Evolutionary conservation across 2,329 filamentous ascomycete genomes (phyloP).

Genomic region (Neophaeococcomyces aloes): DNA sequence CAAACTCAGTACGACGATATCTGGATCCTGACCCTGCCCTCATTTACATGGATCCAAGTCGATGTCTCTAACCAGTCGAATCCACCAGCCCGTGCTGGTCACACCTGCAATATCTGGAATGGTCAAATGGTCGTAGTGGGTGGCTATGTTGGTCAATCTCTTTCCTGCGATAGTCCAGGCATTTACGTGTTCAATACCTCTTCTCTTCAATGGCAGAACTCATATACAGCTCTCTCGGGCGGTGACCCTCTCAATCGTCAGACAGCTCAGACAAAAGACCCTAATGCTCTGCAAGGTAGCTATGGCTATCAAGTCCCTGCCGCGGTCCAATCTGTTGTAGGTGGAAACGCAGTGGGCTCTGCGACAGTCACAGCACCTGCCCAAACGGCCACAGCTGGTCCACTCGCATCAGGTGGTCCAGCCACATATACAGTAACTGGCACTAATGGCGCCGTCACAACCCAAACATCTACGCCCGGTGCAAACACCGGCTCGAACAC

Average conservation of each 20-base stretch:
- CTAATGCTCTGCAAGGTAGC: slow-evolving; percentile 47
- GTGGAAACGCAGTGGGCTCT: slow-evolving; percentile 54
- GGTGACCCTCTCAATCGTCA: slow-evolving; percentile 38
- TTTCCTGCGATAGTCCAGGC: slow-evolving; percentile 56
- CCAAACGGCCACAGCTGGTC: slow-evolving; percentile 54
- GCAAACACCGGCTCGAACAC: slow-evolving; percentile 33
- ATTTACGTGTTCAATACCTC: slow-evolving; percentile 70
- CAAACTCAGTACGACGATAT: slow-evolving; percentile 58
- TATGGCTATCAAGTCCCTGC: slow-evolving; percentile 61
- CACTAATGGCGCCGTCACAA: slow-evolving; percentile 32
- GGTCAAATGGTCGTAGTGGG: slow-evolving; percentile 72
- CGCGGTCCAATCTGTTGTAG: slow-evolving; percentile 54
- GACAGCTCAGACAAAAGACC: slow-evolving; percentile 41
- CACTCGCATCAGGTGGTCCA: slow-evolving; percentile 58
- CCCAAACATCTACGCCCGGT: slow-evolving; percentile 28
- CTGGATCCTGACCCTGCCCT: slow-evolving; percentile 70
- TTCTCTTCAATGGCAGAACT: slow-evolving; percentile 55
- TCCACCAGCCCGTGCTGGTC: slow-evolving; percentile 55
- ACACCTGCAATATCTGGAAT: slow-evolving; percentile 67
- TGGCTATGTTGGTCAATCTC: slow-evolving; percentile 52
- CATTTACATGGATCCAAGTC: slow-evolving; percentile 68
- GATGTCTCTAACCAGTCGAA: slow-evolving; percentile 38
- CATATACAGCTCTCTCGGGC: slow-evolving; percentile 56
- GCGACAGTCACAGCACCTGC: slow-evolving; percentile 59
- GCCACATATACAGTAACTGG: slow-evolving; percentile 55